Conservation (phyloP, 2,329 filamentous ascomycete species). For the Colletotrichum sojae region DNA sequence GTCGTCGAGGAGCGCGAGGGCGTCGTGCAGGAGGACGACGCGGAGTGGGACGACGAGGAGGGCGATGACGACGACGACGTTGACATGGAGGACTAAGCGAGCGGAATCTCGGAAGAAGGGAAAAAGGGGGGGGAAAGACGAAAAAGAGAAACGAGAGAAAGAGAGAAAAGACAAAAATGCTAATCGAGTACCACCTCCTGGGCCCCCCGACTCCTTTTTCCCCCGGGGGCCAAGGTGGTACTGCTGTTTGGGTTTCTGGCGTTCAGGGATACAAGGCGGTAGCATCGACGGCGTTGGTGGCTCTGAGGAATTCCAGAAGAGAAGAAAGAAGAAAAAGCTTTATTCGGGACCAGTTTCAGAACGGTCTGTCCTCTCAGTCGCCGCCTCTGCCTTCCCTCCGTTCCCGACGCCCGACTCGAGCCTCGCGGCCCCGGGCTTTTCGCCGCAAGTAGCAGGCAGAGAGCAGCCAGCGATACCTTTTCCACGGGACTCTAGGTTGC, state of each 20-base stretch:
- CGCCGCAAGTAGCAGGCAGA: background rate
- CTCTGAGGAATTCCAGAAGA: constrained; percentile 40
- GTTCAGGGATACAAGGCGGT: constrained; percentile 40
- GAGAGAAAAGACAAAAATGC: constrained; percentile 23
- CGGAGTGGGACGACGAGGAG: constrained; percentile 39
- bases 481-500: background rate
- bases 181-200: constrained; percentile 28
- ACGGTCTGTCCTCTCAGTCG: constrained; percentile 35
- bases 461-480: background rate
- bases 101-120: background rate
- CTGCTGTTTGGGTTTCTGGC: constrained; percentile 25
- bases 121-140: background rate
- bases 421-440: background rate
- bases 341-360: constrained; percentile 32
- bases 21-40: constrained; percentile 41
- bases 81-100: constrained; percentile 51
- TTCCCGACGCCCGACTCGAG: background rate
- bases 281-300: constrained; percentile 42
- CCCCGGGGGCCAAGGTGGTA: background rate
- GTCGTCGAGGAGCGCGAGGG: constrained; percentile 48
- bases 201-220: background rate
- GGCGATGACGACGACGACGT: constrained; percentile 44
- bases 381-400: constrained; percentile 31
- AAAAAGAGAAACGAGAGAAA: constrained; percentile 9
- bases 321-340: constrained; percentile 23